Conservation (phyloP, 2,329 filamentous ascomycete genomes). For the Neoarthrinium moseri region DNA sequence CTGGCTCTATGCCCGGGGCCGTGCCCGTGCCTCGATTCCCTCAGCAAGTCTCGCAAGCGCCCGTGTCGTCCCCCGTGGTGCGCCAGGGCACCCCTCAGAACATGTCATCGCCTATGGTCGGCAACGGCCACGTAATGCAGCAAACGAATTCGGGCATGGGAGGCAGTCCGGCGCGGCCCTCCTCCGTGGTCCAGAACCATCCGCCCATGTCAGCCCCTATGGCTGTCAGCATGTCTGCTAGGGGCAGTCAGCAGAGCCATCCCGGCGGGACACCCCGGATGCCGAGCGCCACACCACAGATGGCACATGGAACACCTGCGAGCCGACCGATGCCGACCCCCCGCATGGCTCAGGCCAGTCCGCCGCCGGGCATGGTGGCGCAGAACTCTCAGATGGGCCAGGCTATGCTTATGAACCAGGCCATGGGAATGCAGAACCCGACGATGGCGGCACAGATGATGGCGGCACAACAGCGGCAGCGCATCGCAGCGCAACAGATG, state of each 20-base stretch:
- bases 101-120: constrained; percentile 64
- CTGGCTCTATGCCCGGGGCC: constrained; percentile 33
- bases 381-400: constrained; percentile 55
- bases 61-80: constrained; percentile 66
- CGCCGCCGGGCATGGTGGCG: constrained; percentile 58
- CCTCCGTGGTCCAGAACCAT: constrained; percentile 63
- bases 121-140: constrained; percentile 56
- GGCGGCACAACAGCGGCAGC: constrained; percentile 32
- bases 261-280: constrained; percentile 62
- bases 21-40: constrained; percentile 46
- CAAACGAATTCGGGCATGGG: constrained; percentile 67
- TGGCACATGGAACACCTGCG: constrained; percentile 60
- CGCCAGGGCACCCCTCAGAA: constrained; percentile 64
- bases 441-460: constrained; percentile 45
- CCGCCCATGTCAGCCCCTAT: constrained; percentile 57
- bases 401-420: constrained; percentile 43
- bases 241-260: constrained; percentile 67
- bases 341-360: constrained; percentile 62
- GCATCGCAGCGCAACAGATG: constrained; percentile 20
- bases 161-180: constrained; percentile 64
- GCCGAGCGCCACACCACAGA: constrained; percentile 59
- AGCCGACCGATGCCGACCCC: constrained; percentile 54
- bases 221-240: constrained; percentile 61
- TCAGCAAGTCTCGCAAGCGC: constrained; percentile 58
- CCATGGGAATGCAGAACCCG: constrained; percentile 30